A percentile compares a stretch with the other conserved stretches of the same genome.
Conservation (phyloP, 208 protist genomes). For the Trypanosoma avium region DNA sequence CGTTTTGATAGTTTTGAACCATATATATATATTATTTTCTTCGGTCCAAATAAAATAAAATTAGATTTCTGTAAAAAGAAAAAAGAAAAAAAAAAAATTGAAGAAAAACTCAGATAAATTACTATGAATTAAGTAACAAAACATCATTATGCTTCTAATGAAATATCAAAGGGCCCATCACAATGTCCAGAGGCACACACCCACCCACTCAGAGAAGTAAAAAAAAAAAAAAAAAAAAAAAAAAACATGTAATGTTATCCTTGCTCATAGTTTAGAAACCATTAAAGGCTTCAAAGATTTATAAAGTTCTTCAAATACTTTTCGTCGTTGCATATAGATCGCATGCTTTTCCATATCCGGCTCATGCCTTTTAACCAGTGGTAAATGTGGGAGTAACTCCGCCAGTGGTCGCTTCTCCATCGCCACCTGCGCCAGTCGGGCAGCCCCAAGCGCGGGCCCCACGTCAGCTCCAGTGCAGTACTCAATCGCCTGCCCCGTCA, state of each 20-base stretch:
- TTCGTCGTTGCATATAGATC: slow-evolving; percentile 49
- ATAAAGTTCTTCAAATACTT: slow-evolving; percentile 60
- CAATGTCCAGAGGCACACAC: no score
- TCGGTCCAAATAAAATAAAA: no score
- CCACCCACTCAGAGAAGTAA: no score
- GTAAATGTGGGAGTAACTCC: slow-evolving; percentile 49
- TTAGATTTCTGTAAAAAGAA: no score
- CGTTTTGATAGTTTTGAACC: no score
- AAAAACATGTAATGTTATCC: neutral
- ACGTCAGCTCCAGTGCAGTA: slow-evolving; percentile 74
- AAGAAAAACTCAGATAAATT: no score
- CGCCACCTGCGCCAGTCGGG: slow-evolving; percentile 67
- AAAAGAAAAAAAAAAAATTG: no score
- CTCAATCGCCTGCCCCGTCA: slow-evolving; percentile 52
- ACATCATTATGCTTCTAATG: no score
- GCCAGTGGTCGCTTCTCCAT: slow-evolving; percentile 53
- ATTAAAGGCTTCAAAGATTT: slow-evolving; percentile 61
- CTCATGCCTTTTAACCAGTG: slow-evolving; percentile 57
- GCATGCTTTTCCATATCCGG: slow-evolving; percentile 55
- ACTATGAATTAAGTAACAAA: no score
- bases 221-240: neutral
- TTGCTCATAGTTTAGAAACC: slow-evolving; percentile 45
- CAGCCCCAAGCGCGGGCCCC: slow-evolving; percentile 60
- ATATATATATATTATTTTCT: no score
- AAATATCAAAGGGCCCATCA: no score